These are phyloP conservation scores for Eragrostis tef DNA, from an alignment of 202 grass and related monocot genomes.

Conservation along the genomic window DNA sequence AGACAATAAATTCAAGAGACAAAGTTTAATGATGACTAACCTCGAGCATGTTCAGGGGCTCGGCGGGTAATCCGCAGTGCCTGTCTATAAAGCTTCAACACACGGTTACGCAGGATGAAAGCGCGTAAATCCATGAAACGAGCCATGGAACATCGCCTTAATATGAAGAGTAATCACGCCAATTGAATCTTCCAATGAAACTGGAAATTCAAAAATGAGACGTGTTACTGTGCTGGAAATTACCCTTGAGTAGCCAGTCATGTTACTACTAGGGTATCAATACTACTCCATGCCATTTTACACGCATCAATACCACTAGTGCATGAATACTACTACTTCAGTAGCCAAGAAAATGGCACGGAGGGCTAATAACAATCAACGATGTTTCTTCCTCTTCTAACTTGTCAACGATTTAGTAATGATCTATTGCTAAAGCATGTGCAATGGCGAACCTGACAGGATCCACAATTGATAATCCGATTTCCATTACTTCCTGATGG, in stretches of 20 bases:
- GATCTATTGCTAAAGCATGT: conserved; percentile 9
- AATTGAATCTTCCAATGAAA: conserved; percentile 3
- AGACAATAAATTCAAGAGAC: conserved; percentile 3
- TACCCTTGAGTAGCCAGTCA: neutral
- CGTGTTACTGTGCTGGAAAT: neutral
- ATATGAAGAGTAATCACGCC: conserved; percentile 18
- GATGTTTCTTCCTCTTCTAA: neutral
- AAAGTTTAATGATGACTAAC: conserved; percentile 47
- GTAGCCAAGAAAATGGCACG: too few species aligned
- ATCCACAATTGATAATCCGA: neutral
- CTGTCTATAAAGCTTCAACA: conserved; percentile 88
- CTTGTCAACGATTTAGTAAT: conserved; percentile 19
- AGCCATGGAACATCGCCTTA: conserved; percentile 49
- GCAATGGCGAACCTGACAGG: neutral
- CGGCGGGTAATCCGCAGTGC: conserved; percentile 55
- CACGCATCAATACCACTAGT: too few species aligned
- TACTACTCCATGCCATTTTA: too few species aligned
- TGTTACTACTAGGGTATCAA: neutral
- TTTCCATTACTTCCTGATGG: neutral
- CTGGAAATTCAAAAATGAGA: conserved; percentile 34
- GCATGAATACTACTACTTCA: conserved; percentile 13
- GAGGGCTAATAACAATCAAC: neutral
- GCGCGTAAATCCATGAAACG: conserved; percentile 70
- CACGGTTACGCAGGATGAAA: conserved; percentile 73
- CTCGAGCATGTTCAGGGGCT: conserved; percentile 63